These are phyloP conservation scores for Gremmenia infestans DNA, from an alignment of 2,329 filamentous ascomycete genomes.

Conservation along the genomic window DNA sequence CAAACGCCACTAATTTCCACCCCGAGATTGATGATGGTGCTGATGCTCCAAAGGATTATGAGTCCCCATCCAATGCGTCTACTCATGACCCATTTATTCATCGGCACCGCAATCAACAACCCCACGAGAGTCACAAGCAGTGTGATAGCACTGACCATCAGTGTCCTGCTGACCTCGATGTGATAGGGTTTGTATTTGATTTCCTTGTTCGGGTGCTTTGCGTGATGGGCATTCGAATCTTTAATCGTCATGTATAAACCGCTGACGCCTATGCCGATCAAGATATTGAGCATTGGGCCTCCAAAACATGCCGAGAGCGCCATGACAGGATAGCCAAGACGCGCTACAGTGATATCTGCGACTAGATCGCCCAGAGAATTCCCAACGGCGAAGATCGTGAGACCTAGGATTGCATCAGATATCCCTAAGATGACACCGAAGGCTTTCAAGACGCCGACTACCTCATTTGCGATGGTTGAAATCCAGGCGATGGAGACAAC, in stretches of 20 bases:
- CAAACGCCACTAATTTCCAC: constrained; percentile 62
- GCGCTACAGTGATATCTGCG: constrained; percentile 88
- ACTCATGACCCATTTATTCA: constrained; percentile 83
- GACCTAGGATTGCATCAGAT: constrained; percentile 86
- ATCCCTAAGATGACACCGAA: constrained; percentile 89
- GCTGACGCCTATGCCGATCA: constrained; percentile 88
- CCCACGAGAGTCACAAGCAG: constrained; percentile 74
- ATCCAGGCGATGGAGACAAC: constrained; percentile 93
- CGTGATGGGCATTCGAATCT: constrained; percentile 59
- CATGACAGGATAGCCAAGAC: constrained; percentile 95
- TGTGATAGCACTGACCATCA: constrained; percentile 81
- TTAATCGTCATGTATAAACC: constrained; percentile 82
- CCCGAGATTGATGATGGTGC: constrained; percentile 75
- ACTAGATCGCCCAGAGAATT: constrained; percentile 94
- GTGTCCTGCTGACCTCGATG: constrained; percentile 76
- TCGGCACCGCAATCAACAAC: constrained; percentile 73
- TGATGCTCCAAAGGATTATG: constrained; percentile 74
- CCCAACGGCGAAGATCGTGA: constrained; percentile 94
- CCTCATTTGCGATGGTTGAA: constrained; percentile 89
- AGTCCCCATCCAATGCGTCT: constrained; percentile 75
- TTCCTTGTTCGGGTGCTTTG: constrained; percentile 60
- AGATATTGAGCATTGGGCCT: constrained; percentile 96
- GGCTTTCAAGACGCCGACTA: constrained; percentile 90
- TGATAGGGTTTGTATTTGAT: constrained; percentile 71
- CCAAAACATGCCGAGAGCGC: constrained; percentile 91